phyloP scores from a whole-genome alignment of 2,329 filamentous ascomycete species.

The Gliomastix tumulicola region DNA sequence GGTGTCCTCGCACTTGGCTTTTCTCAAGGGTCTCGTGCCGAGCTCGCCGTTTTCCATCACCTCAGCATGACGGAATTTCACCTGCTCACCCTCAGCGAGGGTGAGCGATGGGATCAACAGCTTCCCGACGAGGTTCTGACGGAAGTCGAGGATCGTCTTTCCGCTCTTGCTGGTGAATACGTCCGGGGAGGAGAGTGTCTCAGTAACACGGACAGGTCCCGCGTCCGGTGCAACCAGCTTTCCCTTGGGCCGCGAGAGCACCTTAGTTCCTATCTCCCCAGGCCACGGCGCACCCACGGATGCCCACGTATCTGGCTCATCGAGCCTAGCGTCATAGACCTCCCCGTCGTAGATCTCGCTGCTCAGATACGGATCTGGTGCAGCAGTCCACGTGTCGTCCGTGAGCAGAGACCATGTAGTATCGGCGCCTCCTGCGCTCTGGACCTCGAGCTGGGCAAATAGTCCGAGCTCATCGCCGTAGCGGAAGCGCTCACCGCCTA shows the following conservation, averaged over 20 bases:
- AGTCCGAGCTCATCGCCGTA: constrained; percentile 23
- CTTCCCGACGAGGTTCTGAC: constrained; percentile 50
- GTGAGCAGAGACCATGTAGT: constrained; percentile 12
- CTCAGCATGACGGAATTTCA: constrained; percentile 47
- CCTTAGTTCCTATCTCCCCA: constrained; percentile 16
- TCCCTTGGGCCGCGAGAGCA: constrained; percentile 13
- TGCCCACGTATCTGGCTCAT: constrained; percentile 30
- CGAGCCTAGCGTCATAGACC: constrained; percentile 31
- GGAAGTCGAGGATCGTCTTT: constrained; percentile 43
- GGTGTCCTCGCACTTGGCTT: constrained; percentile 14
- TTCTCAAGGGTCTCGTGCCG: constrained; percentile 28
- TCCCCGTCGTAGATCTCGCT: constrained; percentile 52
- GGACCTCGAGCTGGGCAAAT: constrained; percentile 28
- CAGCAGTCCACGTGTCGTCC: constrained; percentile 29
- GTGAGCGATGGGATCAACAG: neutral
- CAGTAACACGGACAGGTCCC: constrained; percentile 30
- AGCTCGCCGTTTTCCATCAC: constrained; percentile 43
- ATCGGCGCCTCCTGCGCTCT: constrained; percentile 16
- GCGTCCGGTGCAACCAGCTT: constrained; percentile 30
- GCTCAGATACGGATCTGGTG: constrained; percentile 42
- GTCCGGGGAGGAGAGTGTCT: constrained; percentile 18
- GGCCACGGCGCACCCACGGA: no score
- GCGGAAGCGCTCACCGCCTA: constrained; percentile 14
- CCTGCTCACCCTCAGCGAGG: constrained; percentile 20
- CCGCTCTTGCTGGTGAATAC: constrained; percentile 13